Evolutionary conservation across 345 rosid species (phyloP), one percentile per base, ranked within the genome.

Genomic region (Salix purpurea): DNA sequence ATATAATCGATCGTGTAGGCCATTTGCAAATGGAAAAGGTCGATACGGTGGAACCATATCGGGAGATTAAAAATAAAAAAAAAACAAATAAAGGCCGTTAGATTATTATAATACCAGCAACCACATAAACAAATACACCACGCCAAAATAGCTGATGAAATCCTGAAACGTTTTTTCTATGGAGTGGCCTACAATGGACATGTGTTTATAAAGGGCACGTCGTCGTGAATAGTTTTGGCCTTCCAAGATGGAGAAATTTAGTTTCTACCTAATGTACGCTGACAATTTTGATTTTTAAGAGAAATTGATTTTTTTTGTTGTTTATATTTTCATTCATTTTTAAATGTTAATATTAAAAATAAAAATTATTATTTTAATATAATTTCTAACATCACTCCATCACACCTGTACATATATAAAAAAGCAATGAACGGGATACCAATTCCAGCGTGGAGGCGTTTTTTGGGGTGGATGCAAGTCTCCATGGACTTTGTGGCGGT

Each of bases 401-500:
- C 37, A 36, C 37, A 36, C 7, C 37, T 36, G 37, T 36, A 5
- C 5, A 5, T 4, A 5, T 4, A 36, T 4, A 5, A 36, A 36
- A 5, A 36, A 36, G 37, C 6, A 36, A 36, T 36, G 37, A 36
- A 36, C 37, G 37, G 37, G 0, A 5, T 36, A 36, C 37, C 7
- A 36, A 5, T 36, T 36, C 37, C 37, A 36, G 62, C 62, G 28
- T 58, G 28, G 24, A n/a, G 11, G 64, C 14, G 28, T 58, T 58
- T 12, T 23, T 10, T 26, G 28, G 62, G 11, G 28, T 23, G 14
- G 62, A 73, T 54, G 58, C 39, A n/a, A 16, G 46, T 32, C 26
- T 76, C 80, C 83, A 61, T 80, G 79, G 73, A 14, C 9, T 19
- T n/a, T 48, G 82, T 73, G 85, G 76, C 13, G 72, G 81, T 83